A percentile compares a stretch with the other conserved stretches of the same genome.
phyloP scores from a whole-genome alignment of 495 filamentous ascomycete species.

The Penicillium roqueforti region DNA sequence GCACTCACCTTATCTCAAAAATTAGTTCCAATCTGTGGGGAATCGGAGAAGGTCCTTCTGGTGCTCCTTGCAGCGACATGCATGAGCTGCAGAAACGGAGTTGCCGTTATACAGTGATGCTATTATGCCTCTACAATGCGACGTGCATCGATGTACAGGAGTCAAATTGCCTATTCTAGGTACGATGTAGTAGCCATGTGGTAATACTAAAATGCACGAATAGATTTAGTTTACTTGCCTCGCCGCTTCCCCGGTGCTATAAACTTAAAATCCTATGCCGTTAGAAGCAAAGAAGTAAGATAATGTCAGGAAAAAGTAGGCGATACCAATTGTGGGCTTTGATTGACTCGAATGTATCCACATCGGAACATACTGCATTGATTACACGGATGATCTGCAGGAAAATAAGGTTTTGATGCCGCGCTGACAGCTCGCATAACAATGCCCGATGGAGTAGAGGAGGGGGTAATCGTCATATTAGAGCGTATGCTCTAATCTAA shows the following conservation, averaged over 20 bases:
- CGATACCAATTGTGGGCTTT: no score
- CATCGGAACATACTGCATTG: no score
- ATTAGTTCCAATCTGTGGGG: neutral
- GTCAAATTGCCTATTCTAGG: neutral
- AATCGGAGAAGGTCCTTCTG: neutral
- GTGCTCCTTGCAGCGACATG: neutral
- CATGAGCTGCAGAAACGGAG: neutral
- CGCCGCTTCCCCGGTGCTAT: no score
- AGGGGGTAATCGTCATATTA: neutral
- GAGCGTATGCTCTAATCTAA: neutral
- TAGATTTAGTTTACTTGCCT: no score
- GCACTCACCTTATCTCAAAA: neutral
- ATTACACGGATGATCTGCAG: no score
- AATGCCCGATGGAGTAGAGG: neutral
- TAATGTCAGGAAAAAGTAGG: no score
- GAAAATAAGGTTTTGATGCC: no score
- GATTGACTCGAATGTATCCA: no score
- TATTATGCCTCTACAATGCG: neutral
- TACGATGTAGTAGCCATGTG: no score
- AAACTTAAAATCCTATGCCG: no score
- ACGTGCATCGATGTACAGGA: neutral
- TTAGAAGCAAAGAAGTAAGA: no score
- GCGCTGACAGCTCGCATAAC: neutral
- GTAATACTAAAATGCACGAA: no score
- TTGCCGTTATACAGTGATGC: neutral